phyloP scores from a whole-genome alignment of 371 early-diverging fungal species.

The Zopfochytrium polystomum region DNA sequence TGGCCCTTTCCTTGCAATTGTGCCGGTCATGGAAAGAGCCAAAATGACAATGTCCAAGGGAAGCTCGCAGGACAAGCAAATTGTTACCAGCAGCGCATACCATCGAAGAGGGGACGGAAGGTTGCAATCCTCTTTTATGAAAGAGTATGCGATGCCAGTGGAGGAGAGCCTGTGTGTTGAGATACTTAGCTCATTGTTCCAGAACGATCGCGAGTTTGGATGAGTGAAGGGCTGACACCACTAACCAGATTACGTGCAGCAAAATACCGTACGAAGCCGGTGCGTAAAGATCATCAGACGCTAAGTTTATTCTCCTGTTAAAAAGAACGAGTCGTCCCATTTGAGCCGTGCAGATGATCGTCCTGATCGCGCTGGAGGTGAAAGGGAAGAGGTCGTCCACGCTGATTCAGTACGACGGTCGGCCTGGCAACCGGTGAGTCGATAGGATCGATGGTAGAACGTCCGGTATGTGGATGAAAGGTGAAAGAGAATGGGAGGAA shows the following conservation, averaged over 20 bases:
- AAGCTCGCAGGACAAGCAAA: slow-evolving; percentile 9
- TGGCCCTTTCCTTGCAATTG: slow-evolving; percentile 28
- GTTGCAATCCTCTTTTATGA: slow-evolving; percentile 22
- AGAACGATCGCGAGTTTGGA: neutral
- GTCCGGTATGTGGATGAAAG: too few species aligned
- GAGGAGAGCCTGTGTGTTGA: slow-evolving; percentile 21
- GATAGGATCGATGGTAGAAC: too few species aligned
- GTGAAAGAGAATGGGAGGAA: too few species aligned
- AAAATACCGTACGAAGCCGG: slow-evolving; percentile 24
- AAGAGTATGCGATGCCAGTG: slow-evolving; percentile 12
- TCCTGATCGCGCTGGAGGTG: too few species aligned
- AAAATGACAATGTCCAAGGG: slow-evolving; percentile 22
- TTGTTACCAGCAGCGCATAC: slow-evolving; percentile 17
- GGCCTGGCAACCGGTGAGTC: too few species aligned
- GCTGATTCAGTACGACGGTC: too few species aligned
- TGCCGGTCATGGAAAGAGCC: slow-evolving; percentile 31
- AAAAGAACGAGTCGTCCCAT: slow-evolving; percentile 39
- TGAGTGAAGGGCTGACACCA: neutral
- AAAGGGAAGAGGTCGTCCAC: too few species aligned
- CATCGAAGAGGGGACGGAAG: slow-evolving; percentile 1
- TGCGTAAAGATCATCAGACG: slow-evolving; percentile 38
- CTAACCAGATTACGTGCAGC: slow-evolving; percentile 25
- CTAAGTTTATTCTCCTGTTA: slow-evolving; percentile 30
- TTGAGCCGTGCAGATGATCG: too few species aligned
- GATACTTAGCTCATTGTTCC: neutral